Percentiles rank a stretch among this genome's conserved stretches.
Conservation (phyloP, 768 basidiomycete species). For the Fomitopsis serialis region DNA sequence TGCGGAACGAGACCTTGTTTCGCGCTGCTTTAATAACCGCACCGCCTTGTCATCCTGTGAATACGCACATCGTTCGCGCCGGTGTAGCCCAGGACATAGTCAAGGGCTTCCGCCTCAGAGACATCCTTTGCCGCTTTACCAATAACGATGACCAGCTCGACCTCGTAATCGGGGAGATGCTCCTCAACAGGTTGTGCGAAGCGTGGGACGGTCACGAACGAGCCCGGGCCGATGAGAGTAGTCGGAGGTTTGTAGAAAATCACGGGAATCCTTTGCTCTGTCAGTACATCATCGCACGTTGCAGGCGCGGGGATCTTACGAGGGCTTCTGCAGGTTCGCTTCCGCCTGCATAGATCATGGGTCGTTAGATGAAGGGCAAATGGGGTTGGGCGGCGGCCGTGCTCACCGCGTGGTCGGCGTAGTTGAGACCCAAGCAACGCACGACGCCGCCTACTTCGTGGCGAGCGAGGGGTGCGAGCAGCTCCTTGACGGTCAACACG, state of each 20-base stretch:
- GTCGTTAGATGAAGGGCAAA: neutral
- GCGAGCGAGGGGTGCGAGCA: slow-evolving; percentile 63
- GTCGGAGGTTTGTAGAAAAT: slow-evolving; percentile 77
- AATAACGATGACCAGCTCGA: slow-evolving; percentile 77
- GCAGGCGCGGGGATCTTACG: slow-evolving; percentile 35
- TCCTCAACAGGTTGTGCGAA: slow-evolving; percentile 64
- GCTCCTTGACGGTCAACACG: slow-evolving; percentile 63
- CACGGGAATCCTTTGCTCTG: slow-evolving; percentile 46
- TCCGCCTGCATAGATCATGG: slow-evolving; percentile 43
- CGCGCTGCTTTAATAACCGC: neutral
- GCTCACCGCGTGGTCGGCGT: slow-evolving; percentile 76
- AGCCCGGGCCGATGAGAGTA: slow-evolving; percentile 65
- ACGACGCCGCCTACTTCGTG: slow-evolving; percentile 60
- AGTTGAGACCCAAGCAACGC: slow-evolving; percentile 77
- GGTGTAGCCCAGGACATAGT: slow-evolving; percentile 83
- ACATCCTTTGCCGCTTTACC: slow-evolving; percentile 80
- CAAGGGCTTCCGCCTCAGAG: slow-evolving; percentile 71
- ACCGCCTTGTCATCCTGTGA: neutral
- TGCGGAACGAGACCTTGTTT: slow-evolving; percentile 70
- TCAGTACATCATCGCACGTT: neutral
- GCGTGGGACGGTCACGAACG: slow-evolving; percentile 58
- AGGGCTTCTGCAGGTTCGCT: slow-evolving; percentile 55
- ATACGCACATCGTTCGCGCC: slow-evolving; percentile 69
- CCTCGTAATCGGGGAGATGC: slow-evolving; percentile 79
- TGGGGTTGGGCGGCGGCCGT: neutral